A percentile compares a stretch with the other conserved stretches of the same genome.
phyloP scores from a whole-genome alignment of 148 eudicot genomes.

The Silene latifolia region DNA sequence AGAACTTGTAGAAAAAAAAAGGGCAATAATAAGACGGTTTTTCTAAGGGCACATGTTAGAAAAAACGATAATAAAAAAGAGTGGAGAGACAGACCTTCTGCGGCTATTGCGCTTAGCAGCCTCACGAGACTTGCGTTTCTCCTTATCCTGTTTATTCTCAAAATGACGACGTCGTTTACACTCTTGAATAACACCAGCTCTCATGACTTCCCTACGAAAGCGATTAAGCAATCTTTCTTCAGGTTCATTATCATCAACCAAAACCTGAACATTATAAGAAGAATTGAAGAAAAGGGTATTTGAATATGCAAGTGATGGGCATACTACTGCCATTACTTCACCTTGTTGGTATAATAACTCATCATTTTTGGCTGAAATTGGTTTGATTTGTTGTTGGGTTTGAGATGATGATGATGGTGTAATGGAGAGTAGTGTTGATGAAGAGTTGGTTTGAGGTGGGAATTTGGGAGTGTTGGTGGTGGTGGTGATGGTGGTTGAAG shows the following conservation, averaged over 20 bases:
- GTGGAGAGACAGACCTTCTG: slow-evolving; percentile 47
- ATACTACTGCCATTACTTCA: slow-evolving; percentile 51
- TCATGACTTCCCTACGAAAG: slow-evolving; percentile 80
- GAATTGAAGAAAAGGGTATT: slow-evolving; percentile 58
- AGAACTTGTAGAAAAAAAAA: not conserved
- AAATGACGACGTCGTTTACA: slow-evolving; percentile 60
- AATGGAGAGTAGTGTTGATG: slow-evolving; percentile 5
- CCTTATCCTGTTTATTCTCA: slow-evolving; percentile 76
- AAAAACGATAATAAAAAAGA: not conserved
- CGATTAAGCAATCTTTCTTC: slow-evolving; percentile 63
- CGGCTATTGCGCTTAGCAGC: slow-evolving; percentile 91
- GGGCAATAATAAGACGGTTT: too few relatives aligned
- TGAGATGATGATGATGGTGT: slow-evolving; percentile 2
- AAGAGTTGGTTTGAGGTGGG: slow-evolving; percentile 22
- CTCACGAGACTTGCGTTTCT: slow-evolving; percentile 80
- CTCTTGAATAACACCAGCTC: slow-evolving; percentile 83
- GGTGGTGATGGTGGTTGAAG: slow-evolving; percentile 33
- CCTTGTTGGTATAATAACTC: not conserved
- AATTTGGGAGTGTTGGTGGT: slow-evolving; percentile 16
- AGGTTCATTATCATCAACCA: slow-evolving; percentile 71
- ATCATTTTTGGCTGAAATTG: slow-evolving; percentile 11
- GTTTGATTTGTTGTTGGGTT: not conserved
- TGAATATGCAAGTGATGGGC: slow-evolving; percentile 54
- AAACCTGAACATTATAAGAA: slow-evolving; percentile 74
- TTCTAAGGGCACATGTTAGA: too few relatives aligned